Base-by-base conservation (phyloP, 2,329 filamentous ascomycete species). In the Venturia aucupariae region DNA sequence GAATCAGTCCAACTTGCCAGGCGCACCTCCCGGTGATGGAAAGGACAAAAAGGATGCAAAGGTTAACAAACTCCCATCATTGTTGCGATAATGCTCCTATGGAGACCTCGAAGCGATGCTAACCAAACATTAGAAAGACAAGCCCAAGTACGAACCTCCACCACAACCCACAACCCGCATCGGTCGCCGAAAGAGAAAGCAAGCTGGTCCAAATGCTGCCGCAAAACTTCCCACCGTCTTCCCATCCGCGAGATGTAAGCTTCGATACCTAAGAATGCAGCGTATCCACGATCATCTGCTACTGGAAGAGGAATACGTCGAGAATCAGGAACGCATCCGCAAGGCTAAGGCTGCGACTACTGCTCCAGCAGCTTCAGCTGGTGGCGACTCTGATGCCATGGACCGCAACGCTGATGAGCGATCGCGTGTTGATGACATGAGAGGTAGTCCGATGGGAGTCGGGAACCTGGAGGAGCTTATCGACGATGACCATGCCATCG, bases 61-160 rank as follows among this genome's bases (percentile, higher is more conserved):
- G 76, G 77, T 78, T 70, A 17, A 32, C 35, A 32, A 27, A 35
- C 27, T 70, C 19, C 10, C 24, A 64, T 64, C 62, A 35, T 32
- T 19, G 42, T 30, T 24, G 19, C 24, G 32, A 51, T 6, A 48
- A 30, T 27, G 59, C 42, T 10, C 42, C 17, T 5, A 22, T 22
- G 11, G 46, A 27, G 24, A 32, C 11, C 35, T 32, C 59, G 27
- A 22, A n/a, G n/a, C 24, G 1, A 65, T 51, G 19, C 59, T 63
- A 39, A 51, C 54, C 62, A 39, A 61, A 67, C 22, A 46, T 71
- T 73, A 96, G 93, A 97, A 99, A 85, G 93, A 99, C 68, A 99
- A 99, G 88, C 94, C 94, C 75, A 97, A 96, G 89, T 99, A 99
- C 83, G 94, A 99, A 79, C 94, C 94, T 69, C 94, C 94, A 70